These are phyloP conservation scores for Argentina anserina DNA, from an alignment of 306 rosid species.

Conservation along the genomic window DNA sequence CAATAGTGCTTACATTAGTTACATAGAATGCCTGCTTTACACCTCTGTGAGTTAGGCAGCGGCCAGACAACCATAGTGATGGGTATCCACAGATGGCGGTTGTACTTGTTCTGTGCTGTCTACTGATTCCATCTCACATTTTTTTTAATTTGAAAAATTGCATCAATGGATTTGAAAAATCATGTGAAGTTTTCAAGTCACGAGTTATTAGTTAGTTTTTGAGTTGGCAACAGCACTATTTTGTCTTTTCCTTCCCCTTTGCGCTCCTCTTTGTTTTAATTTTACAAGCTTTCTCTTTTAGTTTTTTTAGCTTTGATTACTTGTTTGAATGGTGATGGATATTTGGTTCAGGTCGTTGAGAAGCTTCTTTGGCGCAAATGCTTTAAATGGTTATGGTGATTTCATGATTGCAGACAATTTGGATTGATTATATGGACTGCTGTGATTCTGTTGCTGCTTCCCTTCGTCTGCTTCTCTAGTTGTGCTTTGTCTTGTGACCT, in stretches of 20 bases:
- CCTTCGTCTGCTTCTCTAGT: constrained; percentile 62
- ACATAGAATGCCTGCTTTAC: constrained; percentile 46
- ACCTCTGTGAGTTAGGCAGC: constrained; percentile 41
- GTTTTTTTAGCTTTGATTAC: constrained; percentile 33
- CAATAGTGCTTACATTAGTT: constrained; percentile 50
- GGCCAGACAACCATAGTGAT: constrained; percentile 97
- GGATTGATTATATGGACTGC: constrained; percentile 75
- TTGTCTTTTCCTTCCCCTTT: not conserved
- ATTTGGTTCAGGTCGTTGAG: constrained; percentile 73
- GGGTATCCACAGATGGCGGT: constrained; percentile 76
- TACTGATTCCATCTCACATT: constrained; percentile 74
- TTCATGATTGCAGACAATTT: constrained; percentile 74
- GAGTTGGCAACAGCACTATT: too few relatives aligned
- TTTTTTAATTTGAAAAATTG: not conserved
- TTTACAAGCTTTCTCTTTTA: constrained; percentile 2
- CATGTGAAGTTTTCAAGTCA: not conserved
- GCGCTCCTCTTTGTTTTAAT: not conserved
- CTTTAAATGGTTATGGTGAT: constrained; percentile 82
- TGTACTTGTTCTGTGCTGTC: constrained; percentile 32
- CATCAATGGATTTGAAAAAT: not conserved
- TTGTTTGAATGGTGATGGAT: constrained; percentile 57
- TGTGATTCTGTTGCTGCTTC: constrained; percentile 78
- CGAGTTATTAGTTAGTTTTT: not conserved
- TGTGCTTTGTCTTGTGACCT: constrained; percentile 41
- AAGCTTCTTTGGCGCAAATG: constrained; percentile 82